phyloP scores from a whole-genome alignment of 345 rosid species.

The Limnanthes douglasii region DNA sequence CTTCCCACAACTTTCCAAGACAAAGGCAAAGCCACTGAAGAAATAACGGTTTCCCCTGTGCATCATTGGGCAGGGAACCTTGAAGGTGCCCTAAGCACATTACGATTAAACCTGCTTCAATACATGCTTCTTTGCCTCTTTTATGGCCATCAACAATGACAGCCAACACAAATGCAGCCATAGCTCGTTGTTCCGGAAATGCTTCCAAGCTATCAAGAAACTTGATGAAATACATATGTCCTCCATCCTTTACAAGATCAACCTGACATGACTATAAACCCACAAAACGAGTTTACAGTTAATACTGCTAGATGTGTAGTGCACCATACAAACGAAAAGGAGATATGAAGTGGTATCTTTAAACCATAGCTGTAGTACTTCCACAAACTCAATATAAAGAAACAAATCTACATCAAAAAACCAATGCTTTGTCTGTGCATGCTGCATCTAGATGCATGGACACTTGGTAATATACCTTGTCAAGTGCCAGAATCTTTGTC shows the following conservation, averaged over 20 bases:
- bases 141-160: constrained; percentile 97
- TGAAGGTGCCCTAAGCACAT: constrained; percentile 87
- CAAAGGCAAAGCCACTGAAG: constrained; percentile 99
- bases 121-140: constrained; percentile 94
- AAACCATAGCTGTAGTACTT: too few species aligned
- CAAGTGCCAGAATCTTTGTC: constrained; percentile 98
- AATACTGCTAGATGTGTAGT: neutral
- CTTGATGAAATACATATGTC: constrained; percentile 86
- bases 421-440: too few species aligned
- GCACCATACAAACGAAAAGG: constrained; percentile 2
- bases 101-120: constrained; percentile 61
- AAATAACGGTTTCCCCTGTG: constrained; percentile 71
- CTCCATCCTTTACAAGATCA: constrained; percentile 97
- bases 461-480: constrained; percentile 72
- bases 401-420: too few species aligned
- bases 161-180: constrained; percentile 99
- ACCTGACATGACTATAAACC: constrained; percentile 91
- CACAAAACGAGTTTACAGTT: constrained; percentile 12
- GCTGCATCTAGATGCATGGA: too few species aligned
- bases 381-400: too few species aligned
- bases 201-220: constrained; percentile 95
- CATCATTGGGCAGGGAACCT: constrained; percentile 47
- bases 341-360: too few species aligned
- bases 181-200: constrained; percentile 97
- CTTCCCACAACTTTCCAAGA: constrained; percentile 98